Conservation (phyloP, 176 grass and related monocot species). For the Eleusine coracana region DNA sequence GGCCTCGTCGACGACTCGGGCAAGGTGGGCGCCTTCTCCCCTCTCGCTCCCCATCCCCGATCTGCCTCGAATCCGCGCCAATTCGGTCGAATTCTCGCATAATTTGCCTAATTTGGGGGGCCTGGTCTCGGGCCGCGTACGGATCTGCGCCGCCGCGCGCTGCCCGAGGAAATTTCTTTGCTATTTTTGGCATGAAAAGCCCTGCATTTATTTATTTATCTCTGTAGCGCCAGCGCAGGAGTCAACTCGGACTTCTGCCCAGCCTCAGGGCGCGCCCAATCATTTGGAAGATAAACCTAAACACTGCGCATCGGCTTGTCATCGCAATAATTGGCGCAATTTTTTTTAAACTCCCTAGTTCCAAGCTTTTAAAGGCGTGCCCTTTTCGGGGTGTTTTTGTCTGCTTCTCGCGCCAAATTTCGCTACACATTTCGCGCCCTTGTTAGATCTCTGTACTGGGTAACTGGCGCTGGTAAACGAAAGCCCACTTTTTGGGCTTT, state of each 20-base stretch:
- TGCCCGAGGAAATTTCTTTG: slow-evolving; percentile 44
- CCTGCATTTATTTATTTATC: slow-evolving; percentile 42
- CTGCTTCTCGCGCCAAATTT: slow-evolving; percentile 61
- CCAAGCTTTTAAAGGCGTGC: slow-evolving; percentile 59
- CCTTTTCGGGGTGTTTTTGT: slow-evolving; percentile 55
- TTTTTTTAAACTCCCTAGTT: slow-evolving; percentile 36
- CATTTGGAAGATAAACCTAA: slow-evolving; percentile 59
- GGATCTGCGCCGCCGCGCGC: slow-evolving; percentile 56
- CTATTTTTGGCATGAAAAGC: slow-evolving; percentile 43
- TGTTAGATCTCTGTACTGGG: slow-evolving; percentile 48
- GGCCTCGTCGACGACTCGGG: slow-evolving; percentile 61
- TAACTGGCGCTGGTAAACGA: slow-evolving; percentile 52
- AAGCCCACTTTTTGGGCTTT: slow-evolving; percentile 51
- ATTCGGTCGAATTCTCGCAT: slow-evolving; percentile 23
- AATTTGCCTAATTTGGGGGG: slow-evolving; percentile 38
- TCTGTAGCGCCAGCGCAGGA: slow-evolving; percentile 25
- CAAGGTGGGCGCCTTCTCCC: slow-evolving; percentile 36
- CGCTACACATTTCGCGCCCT: slow-evolving; percentile 43
- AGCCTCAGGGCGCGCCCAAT: slow-evolving; percentile 48
- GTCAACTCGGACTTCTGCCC: slow-evolving; percentile 56
- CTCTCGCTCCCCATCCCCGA: slow-evolving; percentile 17
- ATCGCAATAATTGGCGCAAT: slow-evolving; percentile 53
- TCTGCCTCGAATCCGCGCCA: slow-evolving; percentile 49
- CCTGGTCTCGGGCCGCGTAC: slow-evolving; percentile 16
- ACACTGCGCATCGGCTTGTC: slow-evolving; percentile 27